These are phyloP conservation scores for Neurospora intermedia DNA, from an alignment of 495 filamentous ascomycete species.

Conservation along the genomic window DNA sequence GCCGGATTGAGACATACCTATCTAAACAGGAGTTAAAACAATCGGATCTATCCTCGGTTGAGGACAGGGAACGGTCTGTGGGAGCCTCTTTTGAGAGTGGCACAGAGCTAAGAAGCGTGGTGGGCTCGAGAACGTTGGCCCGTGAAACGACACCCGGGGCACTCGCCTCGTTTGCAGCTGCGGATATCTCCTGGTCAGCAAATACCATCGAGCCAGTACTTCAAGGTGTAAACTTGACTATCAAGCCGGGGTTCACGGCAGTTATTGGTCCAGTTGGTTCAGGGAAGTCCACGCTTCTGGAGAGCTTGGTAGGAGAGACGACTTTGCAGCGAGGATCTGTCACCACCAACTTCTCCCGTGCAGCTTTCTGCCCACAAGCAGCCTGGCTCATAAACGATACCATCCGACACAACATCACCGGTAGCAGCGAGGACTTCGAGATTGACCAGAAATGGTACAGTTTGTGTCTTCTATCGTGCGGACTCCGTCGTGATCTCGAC, in stretches of 20 bases:
- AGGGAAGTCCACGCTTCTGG: constrained; percentile 33
- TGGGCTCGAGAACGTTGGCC: not conserved
- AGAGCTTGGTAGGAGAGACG: constrained; percentile 26
- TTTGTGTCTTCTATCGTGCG: constrained; percentile 45
- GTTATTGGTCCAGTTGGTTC: constrained; percentile 32
- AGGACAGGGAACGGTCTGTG: not conserved
- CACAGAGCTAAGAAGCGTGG: not conserved
- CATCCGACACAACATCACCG: constrained; percentile 28
- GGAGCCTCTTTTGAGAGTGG: not conserved
- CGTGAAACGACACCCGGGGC: not conserved
- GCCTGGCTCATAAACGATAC: constrained; percentile 34
- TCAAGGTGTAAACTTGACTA: not conserved
- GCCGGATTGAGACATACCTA: constrained; percentile 41
- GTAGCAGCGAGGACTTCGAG: constrained; percentile 22
- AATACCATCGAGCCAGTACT: not conserved
- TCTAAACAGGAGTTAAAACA: not conserved
- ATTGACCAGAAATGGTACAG: constrained; percentile 50
- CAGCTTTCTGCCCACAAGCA: constrained; percentile 34
- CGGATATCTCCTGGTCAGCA: constrained; percentile 1
- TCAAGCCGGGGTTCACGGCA: constrained; percentile 8
- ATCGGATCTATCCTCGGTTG: not conserved
- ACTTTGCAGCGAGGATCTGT: constrained; percentile 26
- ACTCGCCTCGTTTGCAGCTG: not conserved
- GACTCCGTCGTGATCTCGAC: constrained; percentile 41
- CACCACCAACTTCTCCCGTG: constrained; percentile 7